Evolutionary conservation across 176 grass and related monocot species (phyloP), one percentile per base, ranked within the genome.

Genomic region (Oryza longistaminata): DNA sequence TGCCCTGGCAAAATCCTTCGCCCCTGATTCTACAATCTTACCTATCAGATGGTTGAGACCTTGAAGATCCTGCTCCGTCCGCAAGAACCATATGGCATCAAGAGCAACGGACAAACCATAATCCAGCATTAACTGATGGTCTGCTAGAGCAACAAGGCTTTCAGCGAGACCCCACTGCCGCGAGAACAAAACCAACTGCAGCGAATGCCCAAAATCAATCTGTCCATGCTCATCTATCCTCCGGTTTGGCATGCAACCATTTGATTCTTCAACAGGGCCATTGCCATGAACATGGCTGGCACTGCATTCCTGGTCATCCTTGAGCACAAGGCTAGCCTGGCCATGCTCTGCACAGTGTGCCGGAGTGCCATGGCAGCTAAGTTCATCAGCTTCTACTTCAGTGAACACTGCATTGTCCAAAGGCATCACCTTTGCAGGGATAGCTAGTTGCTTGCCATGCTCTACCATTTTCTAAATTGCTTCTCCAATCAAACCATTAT

Each of bases 81-180:
- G 85, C 75, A 94, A 84, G 82, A 97, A 97, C 94, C 94, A 97
- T 79, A 94, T 90, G 16, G 88, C 86, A 25, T 97, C 94, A 35
- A 97, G 88, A 11, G 94, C 79, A 16, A 90, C 71, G 2, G 88
- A 90, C 60, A 97, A 83, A 12, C 88, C 78, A 83, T 92, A 87
- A 80, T 97, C 93, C 11, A 94, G 90, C 75, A 91, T 92, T 16
- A 84, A 87, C 14, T 76, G 85, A 77, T 73, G 85, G 68, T 97
- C 92, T 3, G 94, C 92, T 33, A 94, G 62, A 46, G 75, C 44
- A 77, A 94, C 68, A 33, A 97, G 87, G 81, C 77, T 90, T 73
- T 97, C 87, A 31, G 92, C 90, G 33, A 92, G 46, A 9, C 80
- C 88, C 86, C 92, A 97, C 66, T 92, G 84, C 58, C 89, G 92